Conservation (phyloP, 164 flowering plant species). For the Magnolia sinica region DNA sequence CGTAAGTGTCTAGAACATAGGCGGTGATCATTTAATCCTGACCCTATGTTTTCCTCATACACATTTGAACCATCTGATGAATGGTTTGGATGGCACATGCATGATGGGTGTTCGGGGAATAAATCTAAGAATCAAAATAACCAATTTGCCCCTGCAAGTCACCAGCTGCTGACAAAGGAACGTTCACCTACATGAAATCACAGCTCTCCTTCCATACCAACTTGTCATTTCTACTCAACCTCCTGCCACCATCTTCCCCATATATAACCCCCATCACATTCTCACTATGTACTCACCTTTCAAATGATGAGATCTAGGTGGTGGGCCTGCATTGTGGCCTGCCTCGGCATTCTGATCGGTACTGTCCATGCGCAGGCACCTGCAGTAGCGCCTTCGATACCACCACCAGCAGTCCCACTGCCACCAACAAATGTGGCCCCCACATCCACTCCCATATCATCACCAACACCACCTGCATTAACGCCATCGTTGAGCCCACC, state of each 20-base stretch:
- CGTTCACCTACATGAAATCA: background rate
- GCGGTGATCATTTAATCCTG: too few relatives aligned
- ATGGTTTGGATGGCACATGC: too few relatives aligned
- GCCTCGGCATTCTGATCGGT: constrained; percentile 2
- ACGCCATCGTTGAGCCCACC: constrained; percentile 17
- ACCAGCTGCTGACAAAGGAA: background rate
- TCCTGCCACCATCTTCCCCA: background rate
- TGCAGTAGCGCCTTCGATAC: constrained; percentile 3
- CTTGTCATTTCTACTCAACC: background rate
- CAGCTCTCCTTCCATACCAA: background rate
- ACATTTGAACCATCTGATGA: too few relatives aligned
- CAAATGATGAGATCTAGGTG: constrained; percentile 21
- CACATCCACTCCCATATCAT: constrained; percentile 21
- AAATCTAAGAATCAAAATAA: too few relatives aligned
- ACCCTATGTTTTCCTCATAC: too few relatives aligned
- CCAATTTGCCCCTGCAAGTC: background rate
- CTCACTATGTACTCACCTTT: background rate
- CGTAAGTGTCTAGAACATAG: too few relatives aligned
- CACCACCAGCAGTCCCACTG: constrained; percentile 21
- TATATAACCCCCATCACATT: background rate
- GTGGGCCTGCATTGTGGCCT: constrained; percentile 14
- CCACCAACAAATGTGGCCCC: constrained; percentile 38
- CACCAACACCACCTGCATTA: constrained; percentile 28
- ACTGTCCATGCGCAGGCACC: constrained; percentile 14
- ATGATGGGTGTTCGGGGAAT: too few relatives aligned